A percentile compares a stretch with the other conserved stretches of the same genome.
Evolutionary conservation across 371 early-diverging fungal species (phyloP).

Genomic region (Basidiobolus heterosporus): DNA sequence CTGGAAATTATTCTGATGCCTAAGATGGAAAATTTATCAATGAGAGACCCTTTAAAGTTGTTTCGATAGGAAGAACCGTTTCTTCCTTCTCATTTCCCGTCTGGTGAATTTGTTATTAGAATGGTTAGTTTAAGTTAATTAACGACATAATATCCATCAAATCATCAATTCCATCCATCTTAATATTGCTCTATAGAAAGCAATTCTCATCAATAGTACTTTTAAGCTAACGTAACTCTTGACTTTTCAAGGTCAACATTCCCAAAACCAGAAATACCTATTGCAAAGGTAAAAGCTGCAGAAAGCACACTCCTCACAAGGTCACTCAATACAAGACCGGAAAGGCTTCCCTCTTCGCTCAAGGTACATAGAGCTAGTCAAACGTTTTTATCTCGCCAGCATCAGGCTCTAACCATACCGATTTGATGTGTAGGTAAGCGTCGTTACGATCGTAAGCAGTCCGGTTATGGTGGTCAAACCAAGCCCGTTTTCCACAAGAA

Average conservation of each 20-base stretch:
- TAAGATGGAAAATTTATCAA: neutral
- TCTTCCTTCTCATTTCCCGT: too few relatives aligned
- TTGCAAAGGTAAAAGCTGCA: conserved; percentile 94
- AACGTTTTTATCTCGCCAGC: conserved; percentile 14
- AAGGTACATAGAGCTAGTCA: neutral
- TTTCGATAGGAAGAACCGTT: too few relatives aligned
- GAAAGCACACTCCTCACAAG: conserved; percentile 97
- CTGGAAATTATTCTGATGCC: neutral
- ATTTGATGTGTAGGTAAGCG: conserved; percentile 38
- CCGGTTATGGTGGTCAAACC: conserved; percentile 98
- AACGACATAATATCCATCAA: neutral
- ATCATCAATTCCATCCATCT: too few relatives aligned
- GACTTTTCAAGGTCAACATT: conserved; percentile 13
- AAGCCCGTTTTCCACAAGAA: conserved; percentile 94
- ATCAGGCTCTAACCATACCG: conserved; percentile 6
- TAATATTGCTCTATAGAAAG: too few relatives aligned
- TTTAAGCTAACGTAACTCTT: too few relatives aligned
- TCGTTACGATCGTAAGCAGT: conserved; percentile 80
- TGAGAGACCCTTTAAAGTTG: too few relatives aligned
- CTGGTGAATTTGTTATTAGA: too few relatives aligned
- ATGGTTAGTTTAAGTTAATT: too few relatives aligned
- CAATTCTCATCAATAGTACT: too few relatives aligned
- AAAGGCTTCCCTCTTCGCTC: conserved; percentile 89
- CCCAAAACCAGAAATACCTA: conserved; percentile 32
- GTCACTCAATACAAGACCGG: conserved; percentile 98